Conservation (phyloP, 352 stramenopile species). For the Thraustotheca clavata region DNA sequence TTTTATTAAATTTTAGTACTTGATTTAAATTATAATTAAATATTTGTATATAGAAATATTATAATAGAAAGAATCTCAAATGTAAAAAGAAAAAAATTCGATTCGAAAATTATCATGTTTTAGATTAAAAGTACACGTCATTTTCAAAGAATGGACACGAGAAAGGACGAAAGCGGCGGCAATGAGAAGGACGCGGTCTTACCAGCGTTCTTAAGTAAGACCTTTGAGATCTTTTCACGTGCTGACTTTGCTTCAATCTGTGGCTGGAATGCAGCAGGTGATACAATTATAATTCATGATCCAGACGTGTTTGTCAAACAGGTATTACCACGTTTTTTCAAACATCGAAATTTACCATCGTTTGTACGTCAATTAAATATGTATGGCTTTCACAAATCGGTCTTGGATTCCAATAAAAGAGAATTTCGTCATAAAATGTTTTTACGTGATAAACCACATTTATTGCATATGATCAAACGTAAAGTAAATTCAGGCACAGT, state of each 20-base stretch:
- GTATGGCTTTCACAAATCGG: slow-evolving; percentile 91
- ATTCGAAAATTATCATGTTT: background rate
- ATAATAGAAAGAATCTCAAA: too few species aligned
- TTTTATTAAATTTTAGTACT: too few species aligned
- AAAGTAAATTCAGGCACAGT: slow-evolving; percentile 35
- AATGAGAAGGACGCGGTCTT: slow-evolving; percentile 78
- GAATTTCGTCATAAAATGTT: slow-evolving; percentile 93
- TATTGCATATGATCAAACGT: slow-evolving; percentile 83
- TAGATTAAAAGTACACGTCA: background rate
- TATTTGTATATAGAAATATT: too few species aligned
- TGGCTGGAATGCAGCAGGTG: slow-evolving; percentile 83
- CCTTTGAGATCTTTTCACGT: slow-evolving; percentile 91
- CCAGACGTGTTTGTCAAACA: slow-evolving; percentile 72
- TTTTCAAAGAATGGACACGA: slow-evolving; percentile 18
- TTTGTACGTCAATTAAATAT: slow-evolving; percentile 93
- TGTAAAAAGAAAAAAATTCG: too few species aligned
- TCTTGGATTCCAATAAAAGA: slow-evolving; percentile 86
- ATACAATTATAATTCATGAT: slow-evolving; percentile 90
- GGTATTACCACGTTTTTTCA: slow-evolving; percentile 86
- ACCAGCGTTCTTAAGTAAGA: slow-evolving; percentile 89
- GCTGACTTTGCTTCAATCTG: slow-evolving; percentile 73
- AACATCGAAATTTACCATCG: slow-evolving; percentile 91
- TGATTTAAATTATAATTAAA: too few species aligned
- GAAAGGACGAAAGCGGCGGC: background rate
- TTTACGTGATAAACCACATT: slow-evolving; percentile 71